Base-by-base conservation (phyloP, 495 filamentous ascomycete genomes). In the Amorphotheca resinae region DNA sequence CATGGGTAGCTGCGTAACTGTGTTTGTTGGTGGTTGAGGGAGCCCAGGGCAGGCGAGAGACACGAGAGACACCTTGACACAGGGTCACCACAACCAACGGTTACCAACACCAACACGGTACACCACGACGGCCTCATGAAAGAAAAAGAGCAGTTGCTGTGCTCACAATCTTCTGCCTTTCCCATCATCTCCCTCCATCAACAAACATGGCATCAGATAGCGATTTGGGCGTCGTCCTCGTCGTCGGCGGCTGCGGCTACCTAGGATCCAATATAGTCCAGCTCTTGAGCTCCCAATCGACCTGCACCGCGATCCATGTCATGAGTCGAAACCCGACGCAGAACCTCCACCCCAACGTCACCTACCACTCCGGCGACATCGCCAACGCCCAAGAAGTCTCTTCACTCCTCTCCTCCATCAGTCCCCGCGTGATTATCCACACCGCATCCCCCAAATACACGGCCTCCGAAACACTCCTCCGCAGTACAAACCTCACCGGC, bases 401-500 rank as follows among this genome's bases (percentile, higher is more conserved):
- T 44, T 57, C 61, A 14, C 64, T 91, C 9, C 77, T 95, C 57
- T 55, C 64, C 6, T 69, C 70, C 34, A 66, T 80, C 28, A 77
- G 76, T 59, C 86, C 91, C 7, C 74, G 84, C 50, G 75, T 88
- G 9, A 80, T 96, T 36, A 87, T 95, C 51, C 87, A 95, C 64
- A 93, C 86, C 12, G 89, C 87, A n/a, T 80, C 80, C 3, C 80
- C 84, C 2, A 61, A 72, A 5, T 69, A 74, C 4, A 11, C 5
- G 22, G 39, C 38, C n/a, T 60, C 59, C 26, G 16, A 25, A 31
- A 61, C 76, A 47, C 49, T 83, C 1, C 77, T 80, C 62, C 69
- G 74, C 42, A 83, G 80, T 64, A 87, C 95, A 46, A 98, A 95
- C 60, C 82, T 98, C 1, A 78, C 80, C 14, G 89, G 89, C 14